Conservation (phyloP, 225 moss, liverwort and hornwort species). For the Pleurozium schreberi region DNA sequence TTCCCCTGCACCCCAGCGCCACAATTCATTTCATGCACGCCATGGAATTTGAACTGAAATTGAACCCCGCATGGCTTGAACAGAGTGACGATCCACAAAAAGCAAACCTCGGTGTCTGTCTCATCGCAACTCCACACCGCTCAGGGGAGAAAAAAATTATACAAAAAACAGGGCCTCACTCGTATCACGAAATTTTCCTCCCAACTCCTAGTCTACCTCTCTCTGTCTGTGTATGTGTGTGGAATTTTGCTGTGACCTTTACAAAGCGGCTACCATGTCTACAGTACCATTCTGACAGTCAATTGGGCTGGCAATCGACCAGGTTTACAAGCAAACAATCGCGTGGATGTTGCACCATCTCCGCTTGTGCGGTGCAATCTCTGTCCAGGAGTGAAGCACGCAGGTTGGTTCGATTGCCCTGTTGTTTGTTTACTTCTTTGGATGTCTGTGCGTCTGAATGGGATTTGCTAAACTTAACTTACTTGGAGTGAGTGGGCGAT, state of each 20-base stretch:
- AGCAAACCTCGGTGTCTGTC: background rate
- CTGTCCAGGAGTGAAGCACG: background rate
- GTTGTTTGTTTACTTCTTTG: background rate
- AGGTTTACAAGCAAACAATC: background rate
- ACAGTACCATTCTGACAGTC: background rate
- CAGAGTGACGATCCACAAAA: background rate
- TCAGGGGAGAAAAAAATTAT: no score
- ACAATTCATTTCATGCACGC: background rate
- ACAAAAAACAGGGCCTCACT: background rate
- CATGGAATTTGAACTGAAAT: background rate
- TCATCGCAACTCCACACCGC: background rate
- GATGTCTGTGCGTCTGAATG: background rate
- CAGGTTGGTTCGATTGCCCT: background rate
- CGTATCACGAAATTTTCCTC: background rate
- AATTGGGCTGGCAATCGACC: background rate
- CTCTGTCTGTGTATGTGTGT: background rate
- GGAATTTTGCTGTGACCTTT: no score
- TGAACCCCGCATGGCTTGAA: background rate
- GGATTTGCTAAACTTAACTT: background rate
- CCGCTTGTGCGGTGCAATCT: background rate
- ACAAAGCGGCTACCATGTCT: background rate
- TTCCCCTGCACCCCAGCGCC: background rate
- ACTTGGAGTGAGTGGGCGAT: background rate
- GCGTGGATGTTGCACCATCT: background rate
- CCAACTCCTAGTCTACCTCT: background rate